These are phyloP conservation scores for Beauveria sp. DNA, from an alignment of 2,329 filamentous ascomycete species.

Conservation along the genomic window DNA sequence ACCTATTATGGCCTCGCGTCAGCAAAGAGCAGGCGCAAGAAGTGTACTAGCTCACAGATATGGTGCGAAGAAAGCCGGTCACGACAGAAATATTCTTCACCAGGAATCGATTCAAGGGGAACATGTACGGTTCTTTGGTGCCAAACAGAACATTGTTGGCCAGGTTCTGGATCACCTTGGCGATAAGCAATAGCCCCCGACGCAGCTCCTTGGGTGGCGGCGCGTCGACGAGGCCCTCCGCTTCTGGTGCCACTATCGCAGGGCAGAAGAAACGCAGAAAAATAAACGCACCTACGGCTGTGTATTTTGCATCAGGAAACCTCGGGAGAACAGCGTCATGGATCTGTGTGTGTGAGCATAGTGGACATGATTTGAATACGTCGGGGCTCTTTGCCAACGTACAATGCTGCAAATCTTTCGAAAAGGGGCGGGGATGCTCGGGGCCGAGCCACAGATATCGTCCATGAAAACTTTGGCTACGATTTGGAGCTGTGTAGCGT, in stretches of 20 bases:
- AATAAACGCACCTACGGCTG: slow-evolving; percentile 63
- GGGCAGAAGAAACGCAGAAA: slow-evolving; percentile 67
- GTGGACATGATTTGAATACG: slow-evolving; percentile 8
- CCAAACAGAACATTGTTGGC: slow-evolving; percentile 67
- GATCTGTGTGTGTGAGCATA: slow-evolving; percentile 34
- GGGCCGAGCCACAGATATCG: slow-evolving; percentile 57
- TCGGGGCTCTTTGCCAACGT: slow-evolving; percentile 21
- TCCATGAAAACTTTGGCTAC: slow-evolving; percentile 66
- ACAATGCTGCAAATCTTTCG: slow-evolving; percentile 61
- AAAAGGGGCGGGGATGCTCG: slow-evolving; percentile 55
- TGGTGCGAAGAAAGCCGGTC: slow-evolving; percentile 59
- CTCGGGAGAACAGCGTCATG: slow-evolving; percentile 54
- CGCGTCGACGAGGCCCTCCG: slow-evolving; percentile 54
- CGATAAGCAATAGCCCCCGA: slow-evolving; percentile 59
- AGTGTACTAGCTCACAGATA: slow-evolving; percentile 45
- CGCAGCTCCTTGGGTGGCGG: slow-evolving; percentile 62
- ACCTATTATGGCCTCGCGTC: slow-evolving; percentile 25
- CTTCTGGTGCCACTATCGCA: slow-evolving; percentile 62
- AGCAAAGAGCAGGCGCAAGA: slow-evolving; percentile 15
- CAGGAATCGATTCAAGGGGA: slow-evolving; percentile 60
- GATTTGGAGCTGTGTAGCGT: slow-evolving; percentile 56
- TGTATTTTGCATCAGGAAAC: slow-evolving; percentile 65
- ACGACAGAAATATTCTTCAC: slow-evolving; percentile 61
- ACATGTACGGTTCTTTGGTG: slow-evolving; percentile 67
- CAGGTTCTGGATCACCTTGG: slow-evolving; percentile 64